Conservation (phyloP, 139 green algal genomes). For the Chlamydomonas schloesseri region DNA sequence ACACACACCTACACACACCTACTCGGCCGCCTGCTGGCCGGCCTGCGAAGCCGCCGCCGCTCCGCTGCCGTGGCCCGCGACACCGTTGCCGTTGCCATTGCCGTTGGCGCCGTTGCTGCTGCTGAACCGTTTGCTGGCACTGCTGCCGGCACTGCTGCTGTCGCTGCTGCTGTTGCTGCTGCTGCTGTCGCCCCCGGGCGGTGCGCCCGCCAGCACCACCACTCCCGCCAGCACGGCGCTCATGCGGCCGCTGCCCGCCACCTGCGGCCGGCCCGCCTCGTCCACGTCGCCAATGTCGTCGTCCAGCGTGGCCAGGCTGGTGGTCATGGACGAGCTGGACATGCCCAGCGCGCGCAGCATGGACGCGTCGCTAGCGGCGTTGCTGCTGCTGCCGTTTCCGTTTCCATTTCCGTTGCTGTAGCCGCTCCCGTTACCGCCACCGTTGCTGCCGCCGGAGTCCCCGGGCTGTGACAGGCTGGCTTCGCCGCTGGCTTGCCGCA, state of each 20-base stretch:
- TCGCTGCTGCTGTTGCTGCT: too few species aligned
- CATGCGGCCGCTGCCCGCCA: background rate
- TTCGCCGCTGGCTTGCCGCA: too few species aligned
- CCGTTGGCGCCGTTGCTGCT: too few species aligned
- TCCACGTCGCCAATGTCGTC: slow-evolving; percentile 3
- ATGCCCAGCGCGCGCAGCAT: background rate
- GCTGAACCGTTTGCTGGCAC: too few species aligned
- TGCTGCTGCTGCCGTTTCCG: background rate
- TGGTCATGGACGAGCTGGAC: background rate
- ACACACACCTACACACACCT: too few species aligned
- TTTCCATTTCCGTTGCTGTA: background rate
- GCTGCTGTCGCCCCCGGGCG: too few species aligned
- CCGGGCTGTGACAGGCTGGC: background rate
- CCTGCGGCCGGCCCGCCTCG: slow-evolving; percentile 6
- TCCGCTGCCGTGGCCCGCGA: too few species aligned
- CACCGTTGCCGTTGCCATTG: too few species aligned
- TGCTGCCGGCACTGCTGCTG: too few species aligned
- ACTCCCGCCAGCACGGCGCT: slow-evolving; percentile 19
- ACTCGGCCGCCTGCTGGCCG: too few species aligned
- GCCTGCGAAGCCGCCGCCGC: too few species aligned
- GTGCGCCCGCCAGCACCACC: background rate
- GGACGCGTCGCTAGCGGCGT: background rate
- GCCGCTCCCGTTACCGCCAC: too few species aligned
- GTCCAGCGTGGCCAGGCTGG: slow-evolving; percentile 1
- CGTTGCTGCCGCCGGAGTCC: background rate